These are phyloP conservation scores for Shiraia sp. DNA, from an alignment of 2,329 filamentous ascomycete genomes.

Conservation along the genomic window DNA sequence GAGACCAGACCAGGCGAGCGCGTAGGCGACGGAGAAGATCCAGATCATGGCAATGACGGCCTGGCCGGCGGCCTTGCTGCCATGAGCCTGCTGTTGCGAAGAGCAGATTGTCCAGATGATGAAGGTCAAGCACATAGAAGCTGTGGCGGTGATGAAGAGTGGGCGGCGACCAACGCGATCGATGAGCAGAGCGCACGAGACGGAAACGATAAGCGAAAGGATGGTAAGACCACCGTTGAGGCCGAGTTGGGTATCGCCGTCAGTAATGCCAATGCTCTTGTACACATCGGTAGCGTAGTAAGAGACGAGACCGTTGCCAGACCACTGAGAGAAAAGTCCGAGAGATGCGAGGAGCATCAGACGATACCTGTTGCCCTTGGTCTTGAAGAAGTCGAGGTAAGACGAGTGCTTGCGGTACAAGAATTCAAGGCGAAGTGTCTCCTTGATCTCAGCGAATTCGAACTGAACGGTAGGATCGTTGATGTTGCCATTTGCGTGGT, in stretches of 20 bases:
- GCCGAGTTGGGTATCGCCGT: conserved; percentile 42
- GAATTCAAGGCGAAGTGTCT: conserved; percentile 54
- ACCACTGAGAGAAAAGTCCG: conserved; percentile 70
- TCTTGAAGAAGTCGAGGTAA: conserved; percentile 32
- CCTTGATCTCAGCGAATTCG: conserved; percentile 68
- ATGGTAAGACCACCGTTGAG: conserved; percentile 62
- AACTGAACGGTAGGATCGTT: conserved; percentile 66
- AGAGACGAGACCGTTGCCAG: conserved; percentile 67
- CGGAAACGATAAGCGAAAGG: conserved; percentile 62
- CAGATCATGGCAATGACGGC: conserved; percentile 57
- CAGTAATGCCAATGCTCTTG: conserved; percentile 62
- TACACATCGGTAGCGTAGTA: conserved; percentile 70
- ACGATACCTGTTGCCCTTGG: conserved; percentile 67
- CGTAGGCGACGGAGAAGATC: conserved; percentile 57
- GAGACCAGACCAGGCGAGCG: conserved; percentile 61
- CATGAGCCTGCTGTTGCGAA: conserved; percentile 56
- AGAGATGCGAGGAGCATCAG: conserved; percentile 65
- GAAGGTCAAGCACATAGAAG: conserved; percentile 41
- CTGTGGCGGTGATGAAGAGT: conserved; percentile 33
- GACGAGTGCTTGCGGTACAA: not conserved
- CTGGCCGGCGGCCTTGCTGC: conserved; percentile 47
- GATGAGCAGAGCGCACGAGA: conserved; percentile 59
- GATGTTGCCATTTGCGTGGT: conserved; percentile 64
- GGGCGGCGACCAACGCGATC: conserved; percentile 55
- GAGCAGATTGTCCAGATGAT: conserved; percentile 45